A percentile compares a stretch with the other conserved stretches of the same genome.
phyloP scores from a whole-genome alignment of 768 basidiomycete species.

The Rhodotorula toruloides region DNA sequence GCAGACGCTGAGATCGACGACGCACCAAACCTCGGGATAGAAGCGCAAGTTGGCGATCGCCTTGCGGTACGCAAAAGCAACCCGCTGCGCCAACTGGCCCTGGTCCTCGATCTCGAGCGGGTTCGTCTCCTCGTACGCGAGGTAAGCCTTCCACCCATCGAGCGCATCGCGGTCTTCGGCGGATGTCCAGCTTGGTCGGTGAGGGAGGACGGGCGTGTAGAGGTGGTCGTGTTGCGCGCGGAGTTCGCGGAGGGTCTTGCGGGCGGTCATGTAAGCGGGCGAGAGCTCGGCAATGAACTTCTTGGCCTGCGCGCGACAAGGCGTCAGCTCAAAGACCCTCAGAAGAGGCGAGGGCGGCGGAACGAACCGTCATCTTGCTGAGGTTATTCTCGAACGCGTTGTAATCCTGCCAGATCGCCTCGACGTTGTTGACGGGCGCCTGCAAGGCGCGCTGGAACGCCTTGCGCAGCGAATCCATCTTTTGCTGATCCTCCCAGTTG shows the following conservation, averaged over 20 bases:
- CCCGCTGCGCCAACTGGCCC: slow-evolving; percentile 59
- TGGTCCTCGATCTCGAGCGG: slow-evolving; percentile 86
- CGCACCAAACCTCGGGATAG: slow-evolving; percentile 88
- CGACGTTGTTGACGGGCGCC: slow-evolving; percentile 88
- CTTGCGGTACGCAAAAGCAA: slow-evolving; percentile 79
- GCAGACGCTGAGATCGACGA: background rate
- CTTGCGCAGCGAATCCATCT: slow-evolving; percentile 85
- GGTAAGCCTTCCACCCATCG: slow-evolving; percentile 82
- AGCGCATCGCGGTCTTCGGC: slow-evolving; percentile 66
- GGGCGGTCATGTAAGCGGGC: slow-evolving; percentile 90
- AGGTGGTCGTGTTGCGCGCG: slow-evolving; percentile 60
- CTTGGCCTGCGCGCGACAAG: slow-evolving; percentile 63
- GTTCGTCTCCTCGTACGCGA: slow-evolving; percentile 93
- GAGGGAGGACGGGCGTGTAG: slow-evolving; percentile 59
- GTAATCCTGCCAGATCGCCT: slow-evolving; percentile 85
- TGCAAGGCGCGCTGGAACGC: slow-evolving; percentile 90
- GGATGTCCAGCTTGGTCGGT: slow-evolving; percentile 67
- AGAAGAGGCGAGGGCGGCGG: background rate
- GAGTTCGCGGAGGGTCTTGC: slow-evolving; percentile 77
- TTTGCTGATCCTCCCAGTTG: slow-evolving; percentile 93
- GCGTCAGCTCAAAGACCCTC: background rate
- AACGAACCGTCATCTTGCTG: slow-evolving; percentile 73
- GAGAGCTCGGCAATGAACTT: slow-evolving; percentile 92
- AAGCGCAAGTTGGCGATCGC: slow-evolving; percentile 88
- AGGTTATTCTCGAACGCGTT: slow-evolving; percentile 83